Evolutionary conservation across 768 basidiomycete species (phyloP), one percentile per base, ranked within the genome.

Genomic region (Suillus plorans): DNA sequence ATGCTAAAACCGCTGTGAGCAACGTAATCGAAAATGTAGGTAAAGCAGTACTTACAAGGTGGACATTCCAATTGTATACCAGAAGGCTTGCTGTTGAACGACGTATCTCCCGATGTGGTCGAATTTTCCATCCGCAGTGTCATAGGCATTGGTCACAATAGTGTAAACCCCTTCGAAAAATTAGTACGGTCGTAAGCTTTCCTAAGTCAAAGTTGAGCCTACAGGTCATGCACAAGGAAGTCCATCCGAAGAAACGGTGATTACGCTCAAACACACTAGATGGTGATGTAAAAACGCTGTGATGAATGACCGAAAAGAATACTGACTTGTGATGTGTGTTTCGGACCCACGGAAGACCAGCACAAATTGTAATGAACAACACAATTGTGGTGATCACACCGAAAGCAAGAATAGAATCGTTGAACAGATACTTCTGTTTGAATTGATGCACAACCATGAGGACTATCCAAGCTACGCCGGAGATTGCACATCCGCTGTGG

Each of bases 181-280:
- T 62, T 49, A 65, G 22, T 34, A 55, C 41, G 34, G 12, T 39
- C 20, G 37, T 22, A 41, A 28, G 39, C 18, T 42, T 42, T 22
- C 7, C 22, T 31, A 61, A 41, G 44, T 34, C 25, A 34, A 28
- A 18, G 31, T 34, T 50, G 42, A 37, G 65, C 78, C 60, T 66
- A 78, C 82, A 86, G 31, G 81, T 85, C 68, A 77, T 80, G 63
- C 82, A 73, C 45, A 88, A 76, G n/a, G 85, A 80, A 14, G 82
- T 78, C 90, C 91, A 93, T 49, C 91, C 91, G 63, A 89, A 80
- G 76, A 92, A 92, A 12, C 91, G 85, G 73, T 93, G 91, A 67
- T 90, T 87, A 60, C 90, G 85, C 74, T 93, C 91, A 68, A 93
- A 93, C 22, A 91, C 84, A 71, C 89, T 92, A 64, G 10, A 58